These are phyloP conservation scores for Lentinula boryana DNA, from an alignment of 768 basidiomycete species.

Conservation along the genomic window DNA sequence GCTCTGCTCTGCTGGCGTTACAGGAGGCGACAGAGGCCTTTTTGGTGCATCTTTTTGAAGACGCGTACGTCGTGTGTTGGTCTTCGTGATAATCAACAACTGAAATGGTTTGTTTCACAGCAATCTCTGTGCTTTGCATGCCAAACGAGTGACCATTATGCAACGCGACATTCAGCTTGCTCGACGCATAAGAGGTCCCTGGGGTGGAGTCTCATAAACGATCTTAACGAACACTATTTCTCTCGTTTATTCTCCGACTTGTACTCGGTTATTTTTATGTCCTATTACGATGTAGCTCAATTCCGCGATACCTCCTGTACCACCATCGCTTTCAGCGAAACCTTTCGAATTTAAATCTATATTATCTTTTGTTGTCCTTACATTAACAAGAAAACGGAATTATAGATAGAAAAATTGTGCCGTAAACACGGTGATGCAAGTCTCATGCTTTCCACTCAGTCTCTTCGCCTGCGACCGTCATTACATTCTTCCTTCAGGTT, in stretches of 20 bases:
- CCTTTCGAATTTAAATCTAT: background rate
- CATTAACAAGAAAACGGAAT: no score
- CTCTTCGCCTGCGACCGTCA: constrained; percentile 3
- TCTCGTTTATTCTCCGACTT: background rate
- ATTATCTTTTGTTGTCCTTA: background rate
- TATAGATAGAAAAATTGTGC: background rate
- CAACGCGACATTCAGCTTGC: constrained; percentile 96
- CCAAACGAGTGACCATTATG: constrained; percentile 98
- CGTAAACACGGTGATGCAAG: background rate
- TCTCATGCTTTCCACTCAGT: constrained; percentile 1
- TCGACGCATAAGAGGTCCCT: constrained; percentile 87
- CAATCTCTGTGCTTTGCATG: constrained; percentile 95
- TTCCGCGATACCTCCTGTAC: background rate
- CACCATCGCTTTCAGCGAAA: background rate
- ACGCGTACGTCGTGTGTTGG: constrained; percentile 67
- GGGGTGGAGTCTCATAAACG: constrained; percentile 62
- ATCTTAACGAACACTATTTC: background rate
- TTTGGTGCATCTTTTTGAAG: constrained; percentile 94
- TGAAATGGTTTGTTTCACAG: constrained; percentile 31
- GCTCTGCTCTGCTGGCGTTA: constrained; percentile 85
- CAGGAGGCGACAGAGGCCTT: constrained; percentile 97
- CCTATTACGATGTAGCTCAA: background rate
- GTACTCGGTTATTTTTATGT: background rate
- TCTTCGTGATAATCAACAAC: constrained; percentile 1
- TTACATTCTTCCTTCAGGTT: background rate